Evolutionary conservation across 1,284 basidiomycete species (phyloP).

Genomic region (Sporisorium iseilematis-ciliati): DNA sequence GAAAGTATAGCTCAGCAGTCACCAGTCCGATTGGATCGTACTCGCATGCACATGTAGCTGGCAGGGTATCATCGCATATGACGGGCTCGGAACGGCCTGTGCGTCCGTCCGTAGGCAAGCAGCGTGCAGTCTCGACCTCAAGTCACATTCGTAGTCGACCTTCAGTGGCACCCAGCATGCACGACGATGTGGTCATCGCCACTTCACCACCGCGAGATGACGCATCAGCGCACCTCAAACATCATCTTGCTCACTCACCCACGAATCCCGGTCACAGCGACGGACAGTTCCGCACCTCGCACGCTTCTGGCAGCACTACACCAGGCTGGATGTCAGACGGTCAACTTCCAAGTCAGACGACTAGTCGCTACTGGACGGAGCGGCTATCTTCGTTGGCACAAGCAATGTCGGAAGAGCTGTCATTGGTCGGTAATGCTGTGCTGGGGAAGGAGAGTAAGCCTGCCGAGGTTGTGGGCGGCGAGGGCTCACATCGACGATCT

Average conservation of each 20-base stretch:
- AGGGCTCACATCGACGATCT: slow-evolving; percentile 6
- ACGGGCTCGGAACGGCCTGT: slow-evolving; percentile 6
- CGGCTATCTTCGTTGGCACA: slow-evolving; percentile 38
- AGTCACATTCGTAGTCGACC: slow-evolving; percentile 25
- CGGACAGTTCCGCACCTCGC: background rate
- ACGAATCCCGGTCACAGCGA: background rate
- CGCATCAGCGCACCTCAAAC: slow-evolving; percentile 29
- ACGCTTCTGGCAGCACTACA: slow-evolving; percentile 22
- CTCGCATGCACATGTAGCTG: slow-evolving; percentile 1
- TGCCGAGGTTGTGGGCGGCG: background rate
- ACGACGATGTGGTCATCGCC: slow-evolving; percentile 28
- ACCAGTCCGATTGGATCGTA: slow-evolving; percentile 42
- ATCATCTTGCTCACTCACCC: slow-evolving; percentile 34
- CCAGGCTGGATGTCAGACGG: slow-evolving; percentile 38
- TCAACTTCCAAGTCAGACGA: slow-evolving; percentile 13
- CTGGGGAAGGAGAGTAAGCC: slow-evolving; percentile 15
- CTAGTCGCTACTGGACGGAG: slow-evolving; percentile 46
- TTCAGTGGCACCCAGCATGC: slow-evolving; percentile 22
- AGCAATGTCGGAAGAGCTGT: slow-evolving; percentile 39
- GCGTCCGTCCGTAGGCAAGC: slow-evolving; percentile 24
- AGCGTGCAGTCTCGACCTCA: slow-evolving; percentile 32
- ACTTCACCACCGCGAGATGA: slow-evolving; percentile 39
- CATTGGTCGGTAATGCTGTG: slow-evolving; percentile 28
- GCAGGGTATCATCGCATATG: slow-evolving; percentile 3
- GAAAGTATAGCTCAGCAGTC: slow-evolving; percentile 13